Base-by-base conservation (phyloP, 768 basidiomycete species). In the Rhodotorula taiwanensis region DNA sequence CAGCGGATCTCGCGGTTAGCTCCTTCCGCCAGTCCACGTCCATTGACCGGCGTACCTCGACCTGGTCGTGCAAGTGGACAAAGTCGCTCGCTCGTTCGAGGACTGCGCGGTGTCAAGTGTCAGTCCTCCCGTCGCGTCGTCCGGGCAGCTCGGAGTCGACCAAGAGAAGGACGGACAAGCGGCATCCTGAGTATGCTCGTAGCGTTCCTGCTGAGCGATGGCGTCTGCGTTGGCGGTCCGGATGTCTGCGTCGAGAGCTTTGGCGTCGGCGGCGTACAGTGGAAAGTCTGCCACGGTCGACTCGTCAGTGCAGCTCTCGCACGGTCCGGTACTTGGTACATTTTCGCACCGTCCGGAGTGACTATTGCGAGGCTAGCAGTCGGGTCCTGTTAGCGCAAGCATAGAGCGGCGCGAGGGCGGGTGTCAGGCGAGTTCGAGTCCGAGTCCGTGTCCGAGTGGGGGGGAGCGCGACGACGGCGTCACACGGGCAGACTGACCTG, bases 1-100 rank as follows among this genome's bases (percentile, higher is more conserved):
- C 21, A 52, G 51, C 11, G n/a, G n/a, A n/a, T n/a, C n/a, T n/a
- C n/a, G n/a, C n/a, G n/a, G n/a, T n/a, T n/a, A n/a, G n/a, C n/a
- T n/a, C n/a, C n/a, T n/a, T n/a, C n/a, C n/a, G n/a, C n/a, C n/a
- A n/a, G n/a, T n/a, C n/a, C n/a, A n/a, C n/a, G n/a, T n/a, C n/a
- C n/a, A n/a, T n/a, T n/a, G n/a, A n/a, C n/a, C n/a, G n/a, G n/a
- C 72, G 31, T 69, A 89, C 91, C 79, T 90, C 81, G 56, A 94
- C 88, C 79, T 94, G 89, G 66, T 89, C 84, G 76, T 92, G 89
- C n/a, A 94, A 82, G 52, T 90, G 87, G 28, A 89, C 79, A 72
- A 87, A 92, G 67, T 92, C 88, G 61, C 78, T 78, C 44, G 82
- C 70, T 3, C 64, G 55, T 21, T 63, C 64, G 47, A 66, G 58